phyloP scores from a whole-genome alignment of 1,284 basidiomycete species.

The Cryptococcus sp. region DNA sequence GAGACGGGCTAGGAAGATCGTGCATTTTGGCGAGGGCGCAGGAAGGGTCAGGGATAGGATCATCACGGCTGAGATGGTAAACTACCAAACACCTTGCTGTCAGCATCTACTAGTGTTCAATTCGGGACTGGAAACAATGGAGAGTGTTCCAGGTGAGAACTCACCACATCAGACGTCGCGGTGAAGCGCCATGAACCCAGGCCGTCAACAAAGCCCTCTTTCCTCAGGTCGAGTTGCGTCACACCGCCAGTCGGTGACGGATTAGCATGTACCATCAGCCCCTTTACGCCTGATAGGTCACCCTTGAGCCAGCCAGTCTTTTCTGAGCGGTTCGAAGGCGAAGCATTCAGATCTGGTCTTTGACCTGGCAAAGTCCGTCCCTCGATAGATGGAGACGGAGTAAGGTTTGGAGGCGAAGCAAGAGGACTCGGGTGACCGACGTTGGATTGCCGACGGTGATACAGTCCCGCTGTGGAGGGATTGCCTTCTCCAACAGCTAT shows the following conservation, averaged over 20 bases:
- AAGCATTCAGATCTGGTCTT: not conserved
- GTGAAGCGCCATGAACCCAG: conserved; percentile 47
- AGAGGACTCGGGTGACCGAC: conserved; percentile 5
- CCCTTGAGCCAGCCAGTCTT: conserved; percentile 47
- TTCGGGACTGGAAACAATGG: not conserved
- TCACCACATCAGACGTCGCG: conserved; percentile 44
- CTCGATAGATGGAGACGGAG: conserved; percentile 1
- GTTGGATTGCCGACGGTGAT: conserved; percentile 24
- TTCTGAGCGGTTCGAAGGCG: conserved; percentile 19
- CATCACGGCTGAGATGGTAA: conserved; percentile 45
- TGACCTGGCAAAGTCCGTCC: not conserved
- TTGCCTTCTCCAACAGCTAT: conserved; percentile 24
- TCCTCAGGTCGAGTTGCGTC: conserved; percentile 38
- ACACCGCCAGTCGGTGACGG: conserved; percentile 37
- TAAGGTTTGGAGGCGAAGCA: conserved; percentile 1
- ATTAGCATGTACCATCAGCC: conserved; percentile 48
- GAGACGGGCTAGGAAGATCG: conserved; percentile 50
- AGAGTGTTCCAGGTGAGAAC: conserved; percentile 8
- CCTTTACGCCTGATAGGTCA: conserved; percentile 37
- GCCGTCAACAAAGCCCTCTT: conserved; percentile 48
- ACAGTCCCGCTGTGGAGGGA: conserved; percentile 28
- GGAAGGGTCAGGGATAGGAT: conserved; percentile 39
- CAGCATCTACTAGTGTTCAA: not conserved
- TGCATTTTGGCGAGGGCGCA: conserved; percentile 36
- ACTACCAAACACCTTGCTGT: conserved; percentile 19